Evolutionary conservation across 768 basidiomycete genomes (phyloP), one percentile per base, ranked within the genome.

Genomic region (Pisolithus orientalis): DNA sequence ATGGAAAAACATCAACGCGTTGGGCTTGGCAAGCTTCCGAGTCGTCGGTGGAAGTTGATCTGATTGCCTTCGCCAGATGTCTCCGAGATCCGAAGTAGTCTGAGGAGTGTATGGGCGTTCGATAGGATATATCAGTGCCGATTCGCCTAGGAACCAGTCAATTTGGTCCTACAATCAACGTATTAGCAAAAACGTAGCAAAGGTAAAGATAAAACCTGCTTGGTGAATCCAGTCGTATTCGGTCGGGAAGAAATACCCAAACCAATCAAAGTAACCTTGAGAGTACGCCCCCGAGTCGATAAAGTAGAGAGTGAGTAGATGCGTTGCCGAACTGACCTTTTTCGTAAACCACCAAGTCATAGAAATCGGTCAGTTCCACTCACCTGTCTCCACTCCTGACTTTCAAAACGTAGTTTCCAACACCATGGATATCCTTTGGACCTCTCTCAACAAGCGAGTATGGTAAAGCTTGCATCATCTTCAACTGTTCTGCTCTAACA

Each of bases 1-100:
- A 59, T 98, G 95, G 83, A 96, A 97, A 72, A 95, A 96, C 87
- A 92, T 90, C 59, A 98, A 67, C 0, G 92, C 95, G 61, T 97
- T 97, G 1, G 95, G 95, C 67, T 96, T 98, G 4, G 89, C 90
- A 3, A 94, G 74, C 51, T 74, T 75, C 60, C 71, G 69, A 24
- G 69, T 67, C 46, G 74, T 64, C 0, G 87, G 83, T 0, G 78
- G 72, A 45, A 84, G 62, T 66, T 87, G 87, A 37, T 76, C 80
- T 13, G 67, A 66, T 57, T 86, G 79, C 21, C 87, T 78, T 49
- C 69, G 67, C 88, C 87, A 91, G 45, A 81, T 65, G 47, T 75
- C 68, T 5, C 80, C 85, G 1, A 93, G 63, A 63, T 93, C 91
- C 49, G 80, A 80, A 2, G 72, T 77, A 5, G 80, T 80, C 63